Evolutionary conservation across 2,329 filamentous ascomycete species (phyloP), one percentile per base, ranked within the genome.

Genomic region (Cladosporium sp.): DNA sequence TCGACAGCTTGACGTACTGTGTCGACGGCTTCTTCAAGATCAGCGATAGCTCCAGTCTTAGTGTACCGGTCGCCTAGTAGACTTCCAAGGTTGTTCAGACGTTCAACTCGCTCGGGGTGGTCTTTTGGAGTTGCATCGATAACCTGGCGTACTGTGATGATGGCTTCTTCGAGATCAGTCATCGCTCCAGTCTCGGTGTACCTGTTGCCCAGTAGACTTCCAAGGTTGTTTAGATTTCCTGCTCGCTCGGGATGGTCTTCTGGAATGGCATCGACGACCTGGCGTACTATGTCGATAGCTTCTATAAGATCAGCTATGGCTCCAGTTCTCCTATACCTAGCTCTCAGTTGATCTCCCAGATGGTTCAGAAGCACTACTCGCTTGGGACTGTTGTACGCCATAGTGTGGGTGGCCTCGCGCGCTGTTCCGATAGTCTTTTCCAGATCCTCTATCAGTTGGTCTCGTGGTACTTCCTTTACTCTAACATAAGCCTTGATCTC

Each of bases 21-120:
- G 18, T 57, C 52, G 52, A 57, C 28, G 28, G 52, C 21, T 36
- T 30, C 24, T 14, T 57, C 52, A 26, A 57, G 52, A 57, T 57
- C 52, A n/a, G 52, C 21, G n/a, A 57, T 57, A 11, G 28, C 28
- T 14, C 52, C 52, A 24, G 28, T 30, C 24, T 26, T 15, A 21
- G 18, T n/a, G n/a, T 24, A 57, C 24, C 52, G 21, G 14, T 57
- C 32, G 12, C 52, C 24, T 11, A 30, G 52, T 57, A 10, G 15
- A n/a, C 24, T 30, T n/a, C 21, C 24, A 57, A 57, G 52, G 24
- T 28, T 57, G 11, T 57, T n/a, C 24, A 57, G 32, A 28, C 12
- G 11, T 8, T 30, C 21, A 8, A 12, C 24, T n/a, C 24, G 52
- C 21, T 57, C 21, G 7, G 24, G 52, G 24, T 57, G 52, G 32